A percentile compares a stretch with the other conserved stretches of the same genome.
phyloP scores from a whole-genome alignment of 140 eudicot genomes.

The Cichorium intybus region DNA sequence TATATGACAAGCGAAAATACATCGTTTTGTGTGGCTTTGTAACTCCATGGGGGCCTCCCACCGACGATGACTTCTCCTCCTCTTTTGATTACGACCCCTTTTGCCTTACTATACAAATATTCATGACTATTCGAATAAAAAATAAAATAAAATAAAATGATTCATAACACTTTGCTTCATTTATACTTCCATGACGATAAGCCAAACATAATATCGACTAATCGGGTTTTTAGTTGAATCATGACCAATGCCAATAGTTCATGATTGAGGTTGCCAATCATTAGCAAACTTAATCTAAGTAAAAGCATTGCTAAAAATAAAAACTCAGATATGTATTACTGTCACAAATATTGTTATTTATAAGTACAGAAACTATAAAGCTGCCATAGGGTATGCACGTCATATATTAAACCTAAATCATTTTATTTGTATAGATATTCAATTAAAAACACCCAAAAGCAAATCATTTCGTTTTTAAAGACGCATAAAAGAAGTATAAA shows the following conservation, averaged over 20 bases:
- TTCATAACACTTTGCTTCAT: neutral
- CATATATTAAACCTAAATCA: too few relatives aligned
- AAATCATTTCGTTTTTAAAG: too few relatives aligned
- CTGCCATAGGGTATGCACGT: too few relatives aligned
- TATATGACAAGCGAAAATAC: neutral
- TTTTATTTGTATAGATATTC: too few relatives aligned
- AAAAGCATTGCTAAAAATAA: too few relatives aligned
- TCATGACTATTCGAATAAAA: neutral
- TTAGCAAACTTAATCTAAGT: neutral
- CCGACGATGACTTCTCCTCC: neutral
- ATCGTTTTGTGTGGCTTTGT: slow-evolving; percentile 9
- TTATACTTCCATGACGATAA: too few relatives aligned
- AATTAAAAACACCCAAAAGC: neutral
- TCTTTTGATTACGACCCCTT: neutral
- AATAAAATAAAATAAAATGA: neutral
- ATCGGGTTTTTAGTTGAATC: neutral
- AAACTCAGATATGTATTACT: too few relatives aligned
- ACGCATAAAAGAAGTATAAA: too few relatives aligned
- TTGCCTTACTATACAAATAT: neutral
- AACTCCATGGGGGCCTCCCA: slow-evolving; percentile 8
- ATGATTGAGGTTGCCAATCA: neutral
- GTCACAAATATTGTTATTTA: too few relatives aligned
- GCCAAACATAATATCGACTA: neutral
- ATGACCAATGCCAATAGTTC: neutral
- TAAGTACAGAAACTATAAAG: too few relatives aligned